Percentiles rank a stretch among this genome's conserved stretches.
Conservation (phyloP, 164 flowering plant genomes). For the Brasenia schreberi region DNA sequence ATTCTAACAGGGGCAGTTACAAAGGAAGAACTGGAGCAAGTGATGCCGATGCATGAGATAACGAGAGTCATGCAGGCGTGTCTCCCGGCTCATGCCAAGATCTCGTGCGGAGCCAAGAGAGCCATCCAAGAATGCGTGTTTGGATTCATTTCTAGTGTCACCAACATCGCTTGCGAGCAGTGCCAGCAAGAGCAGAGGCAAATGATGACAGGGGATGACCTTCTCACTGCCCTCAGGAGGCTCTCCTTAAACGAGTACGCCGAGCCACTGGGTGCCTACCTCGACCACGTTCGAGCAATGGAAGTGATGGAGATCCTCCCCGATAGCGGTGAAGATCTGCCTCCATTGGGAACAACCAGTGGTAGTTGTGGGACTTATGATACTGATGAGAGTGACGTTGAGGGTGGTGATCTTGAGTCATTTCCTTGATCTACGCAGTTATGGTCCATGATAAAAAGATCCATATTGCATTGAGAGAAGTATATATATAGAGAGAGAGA, state of each 20-base stretch:
- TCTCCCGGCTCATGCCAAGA: slow-evolving; percentile 73
- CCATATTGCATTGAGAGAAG: too few relatives aligned
- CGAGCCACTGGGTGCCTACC: slow-evolving; percentile 22
- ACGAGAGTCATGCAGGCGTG: slow-evolving; percentile 69
- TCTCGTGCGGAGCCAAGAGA: slow-evolving; percentile 75
- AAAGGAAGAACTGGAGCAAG: slow-evolving; percentile 50
- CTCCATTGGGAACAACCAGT: too few relatives aligned
- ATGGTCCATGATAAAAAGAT: too few relatives aligned
- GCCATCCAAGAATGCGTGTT: slow-evolving; percentile 80
- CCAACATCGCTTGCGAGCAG: slow-evolving; percentile 73
- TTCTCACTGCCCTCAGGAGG: slow-evolving; percentile 77
- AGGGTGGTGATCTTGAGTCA: too few relatives aligned
- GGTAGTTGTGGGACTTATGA: too few relatives aligned
- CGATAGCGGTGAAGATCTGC: too few relatives aligned
- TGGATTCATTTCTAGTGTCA: slow-evolving; percentile 79
- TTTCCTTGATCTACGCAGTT: too few relatives aligned
- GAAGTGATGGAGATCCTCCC: too few relatives aligned
- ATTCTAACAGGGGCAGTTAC: neutral
- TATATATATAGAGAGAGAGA: too few relatives aligned
- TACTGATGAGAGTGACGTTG: too few relatives aligned
- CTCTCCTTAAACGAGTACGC: slow-evolving; percentile 75
- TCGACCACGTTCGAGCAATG: too few relatives aligned
- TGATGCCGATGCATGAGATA: slow-evolving; percentile 82
- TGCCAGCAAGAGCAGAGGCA: slow-evolving; percentile 85
- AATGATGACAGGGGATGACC: slow-evolving; percentile 81